Base-by-base conservation (phyloP, 192 early-diverging fungal species). In the Chytriomyces sp. region DNA sequence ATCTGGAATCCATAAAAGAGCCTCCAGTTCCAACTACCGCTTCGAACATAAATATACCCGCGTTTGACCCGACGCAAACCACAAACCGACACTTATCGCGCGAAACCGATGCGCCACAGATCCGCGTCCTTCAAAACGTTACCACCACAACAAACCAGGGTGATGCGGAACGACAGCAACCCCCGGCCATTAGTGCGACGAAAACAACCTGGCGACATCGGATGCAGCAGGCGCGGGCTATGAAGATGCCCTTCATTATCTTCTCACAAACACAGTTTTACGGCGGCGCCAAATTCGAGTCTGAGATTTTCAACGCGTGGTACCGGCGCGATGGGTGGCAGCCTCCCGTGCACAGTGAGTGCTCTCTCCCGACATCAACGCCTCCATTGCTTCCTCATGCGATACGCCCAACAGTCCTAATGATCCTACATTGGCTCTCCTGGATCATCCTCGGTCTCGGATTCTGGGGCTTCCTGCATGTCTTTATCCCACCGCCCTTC, bases 291-390 rank as follows among this genome's bases (percentile, higher is more conserved):
- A 40, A 44, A 7, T 81, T 73, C 57, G 79, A 78, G 8, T 71
- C 76, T 4, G 37, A 28, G 38, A 10, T 40, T 19, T 80, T 82
- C 58, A 84, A 84, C 58, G 65, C 70, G 19, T 84, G 83, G 83
- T 80, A 63, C 32, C 59, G 68, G 40, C 4, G 37, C 33, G 78
- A 82, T 40, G 79, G 77, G 12, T 80, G 64, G 67, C 55, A 76
- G 44, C 34, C 62, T 49, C 83, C 83, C 2, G 70, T 76, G n/a
- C 75, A 84, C 65, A 57, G 78, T 84, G 68, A 34, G 64, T 52
- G 2, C 2, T 17, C 30, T 14, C 14, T 67, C 10, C 5, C n/a
- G 25, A 4, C 26, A 5, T 52, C 10, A 49, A 39, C 25, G 7
- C 44, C 7, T 55, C 31, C 8, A 5, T 22, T 33, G 61, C 38